Conservation (phyloP, 2,329 filamentous ascomycete genomes). For the Mollisiaceae sp. region DNA sequence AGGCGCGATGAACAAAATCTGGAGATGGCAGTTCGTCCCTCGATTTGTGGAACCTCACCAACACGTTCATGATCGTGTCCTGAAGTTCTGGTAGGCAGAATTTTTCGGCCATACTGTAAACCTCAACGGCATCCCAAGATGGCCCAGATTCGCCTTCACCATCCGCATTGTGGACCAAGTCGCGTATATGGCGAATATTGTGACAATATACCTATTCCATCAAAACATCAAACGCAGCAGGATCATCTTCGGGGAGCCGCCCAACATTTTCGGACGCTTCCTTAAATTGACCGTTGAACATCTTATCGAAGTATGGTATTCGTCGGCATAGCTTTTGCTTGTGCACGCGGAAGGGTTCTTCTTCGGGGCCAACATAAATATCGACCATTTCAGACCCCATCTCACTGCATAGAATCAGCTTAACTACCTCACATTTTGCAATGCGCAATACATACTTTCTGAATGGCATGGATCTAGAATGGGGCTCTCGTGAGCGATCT, state of each 20-base stretch:
- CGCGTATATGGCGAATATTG: not conserved
- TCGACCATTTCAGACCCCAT: conserved; percentile 24
- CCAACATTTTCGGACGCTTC: conserved; percentile 14
- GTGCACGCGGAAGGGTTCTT: conserved; percentile 19
- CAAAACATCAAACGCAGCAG: conserved; percentile 23
- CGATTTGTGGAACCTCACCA: conserved; percentile 15
- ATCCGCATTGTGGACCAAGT: conserved; percentile 4
- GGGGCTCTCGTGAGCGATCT: too few species aligned
- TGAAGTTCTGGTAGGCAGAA: conserved; percentile 19
- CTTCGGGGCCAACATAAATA: conserved; percentile 23
- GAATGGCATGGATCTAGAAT: too few species aligned
- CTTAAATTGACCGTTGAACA: conserved; percentile 27
- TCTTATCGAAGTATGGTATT: conserved; percentile 27
- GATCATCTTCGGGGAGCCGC: conserved; percentile 19
- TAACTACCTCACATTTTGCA: not conserved
- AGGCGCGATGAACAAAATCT: conserved; percentile 9
- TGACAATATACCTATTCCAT: conserved; percentile 20
- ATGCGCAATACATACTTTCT: not conserved
- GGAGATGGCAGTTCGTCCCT: conserved; percentile 14
- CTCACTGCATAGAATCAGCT: not conserved
- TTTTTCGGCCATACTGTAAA: conserved; percentile 21
- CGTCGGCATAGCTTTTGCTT: conserved; percentile 10
- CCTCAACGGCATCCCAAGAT: conserved; percentile 19
- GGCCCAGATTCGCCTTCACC: not conserved
- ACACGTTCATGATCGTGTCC: conserved; percentile 13